A percentile compares a stretch with the other conserved stretches of the same genome.
Evolutionary conservation across 2,329 filamentous ascomycete genomes (phyloP).

Genomic region (Pseudomassariella vexata): DNA sequence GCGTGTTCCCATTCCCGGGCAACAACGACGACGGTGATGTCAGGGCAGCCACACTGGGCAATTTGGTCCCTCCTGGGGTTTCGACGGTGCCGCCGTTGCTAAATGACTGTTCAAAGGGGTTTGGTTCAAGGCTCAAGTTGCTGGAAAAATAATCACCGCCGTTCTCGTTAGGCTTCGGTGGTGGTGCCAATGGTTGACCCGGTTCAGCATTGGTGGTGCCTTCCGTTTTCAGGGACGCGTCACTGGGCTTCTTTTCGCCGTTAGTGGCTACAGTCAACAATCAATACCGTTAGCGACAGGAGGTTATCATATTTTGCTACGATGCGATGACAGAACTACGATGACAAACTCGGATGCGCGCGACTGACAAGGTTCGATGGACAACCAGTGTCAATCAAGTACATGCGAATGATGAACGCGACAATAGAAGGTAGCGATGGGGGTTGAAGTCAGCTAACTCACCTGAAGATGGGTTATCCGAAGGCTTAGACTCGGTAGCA

Average conservation of each 20-base stretch:
- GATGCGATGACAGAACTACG: neutral
- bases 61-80: slow-evolving; percentile 75
- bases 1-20: slow-evolving; percentile 65
- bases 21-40: slow-evolving; percentile 83
- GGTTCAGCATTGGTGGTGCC: slow-evolving; percentile 48
- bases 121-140: slow-evolving; percentile 74
- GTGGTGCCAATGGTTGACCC: slow-evolving; percentile 63
- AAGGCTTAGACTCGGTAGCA: slow-evolving; percentile 24
- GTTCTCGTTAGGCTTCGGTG: slow-evolving; percentile 55
- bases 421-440: neutral
- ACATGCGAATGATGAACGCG: slow-evolving; percentile 5
- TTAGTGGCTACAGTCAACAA: slow-evolving; percentile 29
- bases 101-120: slow-evolving; percentile 97
- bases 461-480: slow-evolving; percentile 27
- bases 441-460: slow-evolving; percentile 11
- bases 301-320: neutral
- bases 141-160: slow-evolving; percentile 60
- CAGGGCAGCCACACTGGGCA: slow-evolving; percentile 84
- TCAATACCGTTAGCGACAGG: slow-evolving; percentile 16
- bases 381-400: neutral
- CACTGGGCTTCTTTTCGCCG: slow-evolving; percentile 39
- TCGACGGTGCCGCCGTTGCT: slow-evolving; percentile 59
- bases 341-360: too few species aligned
- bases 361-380: neutral
- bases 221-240: slow-evolving; percentile 42